Conservation (phyloP, 495 filamentous ascomycete genomes). For the Trichoderma reesei region DNA sequence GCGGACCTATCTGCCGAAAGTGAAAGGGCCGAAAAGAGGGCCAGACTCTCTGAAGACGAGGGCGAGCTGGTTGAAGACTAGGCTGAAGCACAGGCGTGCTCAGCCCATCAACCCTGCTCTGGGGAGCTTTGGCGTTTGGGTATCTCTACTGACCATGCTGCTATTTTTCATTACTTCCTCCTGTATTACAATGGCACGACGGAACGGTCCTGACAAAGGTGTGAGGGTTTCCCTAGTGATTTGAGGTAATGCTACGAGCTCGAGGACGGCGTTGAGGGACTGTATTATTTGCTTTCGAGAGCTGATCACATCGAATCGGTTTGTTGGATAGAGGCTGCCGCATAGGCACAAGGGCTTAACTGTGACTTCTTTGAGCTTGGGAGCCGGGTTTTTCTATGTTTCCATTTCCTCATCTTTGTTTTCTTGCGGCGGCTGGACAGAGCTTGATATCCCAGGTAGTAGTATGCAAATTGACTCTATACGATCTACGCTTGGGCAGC, state of each 20-base stretch:
- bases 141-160: neutral
- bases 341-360: neutral
- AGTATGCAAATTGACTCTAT: neutral
- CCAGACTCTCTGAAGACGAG: conserved; percentile 9
- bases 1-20: neutral
- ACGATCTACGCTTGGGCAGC: too few relatives aligned
- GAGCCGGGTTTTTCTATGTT: neutral
- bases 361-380: neutral
- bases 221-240: neutral
- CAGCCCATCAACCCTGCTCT: neutral
- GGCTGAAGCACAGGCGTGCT: neutral
- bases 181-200: neutral
- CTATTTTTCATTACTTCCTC: too few relatives aligned
- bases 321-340: conserved; percentile 4
- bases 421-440: neutral
- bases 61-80: conserved; percentile 11
- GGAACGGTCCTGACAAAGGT: neutral
- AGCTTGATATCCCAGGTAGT: neutral
- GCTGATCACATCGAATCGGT: neutral
- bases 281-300: neutral
- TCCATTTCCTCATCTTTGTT: too few relatives aligned
- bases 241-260: conserved; percentile 2
- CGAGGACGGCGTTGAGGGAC: neutral
- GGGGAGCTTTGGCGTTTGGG: neutral
- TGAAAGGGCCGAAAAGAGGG: conserved; percentile 9